phyloP scores from a whole-genome alignment of 208 protist genomes.

The Naegleria lovaniensis region DNA sequence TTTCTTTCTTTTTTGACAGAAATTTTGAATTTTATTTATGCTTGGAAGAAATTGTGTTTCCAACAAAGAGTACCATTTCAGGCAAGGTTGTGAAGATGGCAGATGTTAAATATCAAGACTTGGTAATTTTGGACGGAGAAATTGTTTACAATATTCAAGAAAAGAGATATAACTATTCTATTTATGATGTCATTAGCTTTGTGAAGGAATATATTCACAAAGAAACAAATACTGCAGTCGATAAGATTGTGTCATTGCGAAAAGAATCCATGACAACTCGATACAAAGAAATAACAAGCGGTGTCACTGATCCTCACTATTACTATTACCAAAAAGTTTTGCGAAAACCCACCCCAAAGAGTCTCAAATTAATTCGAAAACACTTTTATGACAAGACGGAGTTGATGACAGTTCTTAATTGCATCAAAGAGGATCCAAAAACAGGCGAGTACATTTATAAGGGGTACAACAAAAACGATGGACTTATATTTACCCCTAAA shows the following conservation, averaged over 20 bases:
- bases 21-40: slow-evolving; percentile 13
- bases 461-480: slow-evolving; percentile 31
- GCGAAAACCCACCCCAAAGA: background rate
- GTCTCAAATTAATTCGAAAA: background rate
- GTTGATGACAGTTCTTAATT: background rate
- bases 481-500: slow-evolving; percentile 31
- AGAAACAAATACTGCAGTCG: background rate
- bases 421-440: background rate
- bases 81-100: background rate
- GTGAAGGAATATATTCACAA: background rate
- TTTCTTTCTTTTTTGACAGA: slow-evolving; percentile 24
- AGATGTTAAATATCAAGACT: background rate
- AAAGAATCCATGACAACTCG: background rate
- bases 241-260: background rate
- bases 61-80: background rate
- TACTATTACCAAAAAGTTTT: background rate
- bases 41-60: background rate
- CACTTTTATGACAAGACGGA: slow-evolving; percentile 17
- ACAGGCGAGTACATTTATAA: background rate
- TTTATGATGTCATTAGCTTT: background rate
- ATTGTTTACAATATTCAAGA: slow-evolving; percentile 15
- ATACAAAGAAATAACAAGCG: background rate
- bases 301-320: background rate
- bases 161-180: slow-evolving; percentile 14
- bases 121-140: slow-evolving; percentile 17